Evolutionary conservation across 495 filamentous ascomycete genomes (phyloP).

Genomic region (Penicillium daleae): DNA sequence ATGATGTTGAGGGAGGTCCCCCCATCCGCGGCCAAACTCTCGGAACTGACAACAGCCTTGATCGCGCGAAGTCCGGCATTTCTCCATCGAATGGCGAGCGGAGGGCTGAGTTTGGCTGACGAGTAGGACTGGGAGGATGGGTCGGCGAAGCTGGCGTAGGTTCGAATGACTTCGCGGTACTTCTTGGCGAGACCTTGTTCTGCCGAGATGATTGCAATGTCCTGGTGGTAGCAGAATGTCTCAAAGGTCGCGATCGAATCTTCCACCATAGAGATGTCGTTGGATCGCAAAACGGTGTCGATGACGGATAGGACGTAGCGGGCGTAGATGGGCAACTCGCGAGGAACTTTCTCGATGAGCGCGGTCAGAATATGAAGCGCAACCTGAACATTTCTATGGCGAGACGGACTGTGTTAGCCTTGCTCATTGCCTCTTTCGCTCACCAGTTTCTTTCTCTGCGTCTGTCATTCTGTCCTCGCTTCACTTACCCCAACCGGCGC

Average conservation of each 20-base stretch:
- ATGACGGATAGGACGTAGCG: conserved; percentile 78
- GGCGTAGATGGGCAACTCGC: conserved; percentile 86
- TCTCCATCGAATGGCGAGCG: conserved; percentile 81
- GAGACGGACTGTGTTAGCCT: neutral
- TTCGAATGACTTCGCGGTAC: conserved; percentile 75
- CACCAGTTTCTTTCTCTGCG: neutral
- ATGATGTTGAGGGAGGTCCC: conserved; percentile 74
- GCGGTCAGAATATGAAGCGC: conserved; percentile 86
- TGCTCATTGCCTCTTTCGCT: conserved; percentile 11
- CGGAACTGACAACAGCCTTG: conserved; percentile 74
- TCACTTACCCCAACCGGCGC: conserved; percentile 74
- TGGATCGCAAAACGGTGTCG: conserved; percentile 72
- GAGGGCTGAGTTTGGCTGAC: conserved; percentile 58
- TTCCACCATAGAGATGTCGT: conserved; percentile 87
- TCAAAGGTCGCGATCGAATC: conserved; percentile 82
- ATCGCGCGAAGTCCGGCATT: conserved; percentile 80
- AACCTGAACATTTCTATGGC: conserved; percentile 81
- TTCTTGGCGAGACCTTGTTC: conserved; percentile 82
- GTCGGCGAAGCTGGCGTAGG: conserved; percentile 77
- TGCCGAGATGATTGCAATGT: conserved; percentile 72
- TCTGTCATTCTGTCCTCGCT: neutral
- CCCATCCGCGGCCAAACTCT: conserved; percentile 72
- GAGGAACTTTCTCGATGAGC: conserved; percentile 87
- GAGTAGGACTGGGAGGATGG: conserved; percentile 36
- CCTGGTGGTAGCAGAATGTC: conserved; percentile 80